Evolutionary conservation across 2,329 filamentous ascomycete genomes (phyloP), one percentile per base, ranked within the genome.

Genomic region (Byssothecium circinans): DNA sequence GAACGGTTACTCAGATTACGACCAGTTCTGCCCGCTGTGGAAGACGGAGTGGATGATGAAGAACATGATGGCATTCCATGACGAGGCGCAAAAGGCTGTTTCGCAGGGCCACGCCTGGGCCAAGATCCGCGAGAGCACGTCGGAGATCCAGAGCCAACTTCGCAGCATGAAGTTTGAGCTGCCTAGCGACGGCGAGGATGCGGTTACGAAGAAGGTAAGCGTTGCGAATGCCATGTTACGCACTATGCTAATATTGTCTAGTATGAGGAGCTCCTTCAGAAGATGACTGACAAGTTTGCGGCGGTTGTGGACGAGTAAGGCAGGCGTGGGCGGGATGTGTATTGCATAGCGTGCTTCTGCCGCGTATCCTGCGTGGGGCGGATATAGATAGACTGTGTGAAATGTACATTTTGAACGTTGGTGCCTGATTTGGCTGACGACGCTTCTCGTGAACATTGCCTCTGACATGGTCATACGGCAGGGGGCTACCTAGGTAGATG

Each of bases 11-110:
- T 94, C 88, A 60, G 90, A 97, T 75, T 97, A 99, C 72, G 94
- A 99, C 70, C 91, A 97, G 77, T 99, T 95, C 84, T 99, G 94
- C 70, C 94, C 94, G 41, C 83, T 99, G 67, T 99, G 94, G 94
- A 99, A 99, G 86, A 99, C 94, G 0, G 88, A 95, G 73, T 99
- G 94, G 87, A 97, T 99, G 94, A 99, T 99, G 94, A 96, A 95
- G 83, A 87, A 90, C 56, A 97, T 99, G 85, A 89, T 99, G 80
- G 89, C 87, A 49, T 99, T 92, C 83, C 90, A 96, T 71, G 95
- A 99, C 66, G 94, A 99, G 79, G 86, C 90, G 19, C 92, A 97
- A 73, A 97, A 96, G 83, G 91, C 90, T 6, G 83, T 99, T 68
- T 81, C 88, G 5, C 90, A 96, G 73, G 94, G 94, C 52, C 88